Percentiles rank a stretch among this genome's conserved stretches.
Evolutionary conservation across 306 rosid species (phyloP).

Genomic region (Glycine latifolia): DNA sequence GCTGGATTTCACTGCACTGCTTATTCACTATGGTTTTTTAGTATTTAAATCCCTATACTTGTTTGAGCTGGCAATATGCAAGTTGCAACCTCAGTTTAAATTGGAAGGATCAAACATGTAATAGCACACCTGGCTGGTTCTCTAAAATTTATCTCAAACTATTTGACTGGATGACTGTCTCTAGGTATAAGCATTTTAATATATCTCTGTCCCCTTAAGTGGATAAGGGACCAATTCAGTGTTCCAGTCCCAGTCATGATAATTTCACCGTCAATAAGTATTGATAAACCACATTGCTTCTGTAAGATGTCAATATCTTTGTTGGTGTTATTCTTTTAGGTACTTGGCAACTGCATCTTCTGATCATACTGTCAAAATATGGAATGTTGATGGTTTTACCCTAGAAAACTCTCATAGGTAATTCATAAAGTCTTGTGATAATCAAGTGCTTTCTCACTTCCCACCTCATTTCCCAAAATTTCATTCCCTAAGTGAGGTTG

Average conservation of each 20-base stretch:
- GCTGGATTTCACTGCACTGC: slow-evolving; percentile 11
- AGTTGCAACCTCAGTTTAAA: slow-evolving; percentile 1
- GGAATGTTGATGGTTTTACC: slow-evolving; percentile 98
- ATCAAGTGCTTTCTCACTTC: slow-evolving; percentile 31
- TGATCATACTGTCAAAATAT: slow-evolving; percentile 92
- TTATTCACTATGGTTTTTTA: slow-evolving; percentile 11
- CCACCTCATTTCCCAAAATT: not conserved
- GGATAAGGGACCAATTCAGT: not conserved
- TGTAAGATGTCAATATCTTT: slow-evolving; percentile 35
- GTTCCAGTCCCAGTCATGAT: slow-evolving; percentile 21
- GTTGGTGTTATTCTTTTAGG: slow-evolving; percentile 56
- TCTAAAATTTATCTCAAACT: slow-evolving; percentile 15
- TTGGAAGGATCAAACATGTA: slow-evolving; percentile 18
- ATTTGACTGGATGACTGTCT: slow-evolving; percentile 6
- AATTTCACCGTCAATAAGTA: slow-evolving; percentile 6
- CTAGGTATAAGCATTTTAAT: slow-evolving; percentile 24
- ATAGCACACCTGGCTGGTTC: slow-evolving; percentile 4
- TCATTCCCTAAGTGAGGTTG: slow-evolving; percentile 34
- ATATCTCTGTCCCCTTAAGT: not conserved
- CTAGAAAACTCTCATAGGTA: slow-evolving; percentile 89
- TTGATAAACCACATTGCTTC: slow-evolving; percentile 17
- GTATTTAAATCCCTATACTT: not conserved
- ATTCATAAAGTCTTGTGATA: slow-evolving; percentile 36
- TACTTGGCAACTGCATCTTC: slow-evolving; percentile 97
- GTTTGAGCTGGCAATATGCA: slow-evolving; percentile 20